Percentiles rank a stretch among this genome's conserved stretches.
These are phyloP conservation scores for Venturia oleaginea DNA, from an alignment of 2,329 filamentous ascomycete genomes.

Conservation along the genomic window DNA sequence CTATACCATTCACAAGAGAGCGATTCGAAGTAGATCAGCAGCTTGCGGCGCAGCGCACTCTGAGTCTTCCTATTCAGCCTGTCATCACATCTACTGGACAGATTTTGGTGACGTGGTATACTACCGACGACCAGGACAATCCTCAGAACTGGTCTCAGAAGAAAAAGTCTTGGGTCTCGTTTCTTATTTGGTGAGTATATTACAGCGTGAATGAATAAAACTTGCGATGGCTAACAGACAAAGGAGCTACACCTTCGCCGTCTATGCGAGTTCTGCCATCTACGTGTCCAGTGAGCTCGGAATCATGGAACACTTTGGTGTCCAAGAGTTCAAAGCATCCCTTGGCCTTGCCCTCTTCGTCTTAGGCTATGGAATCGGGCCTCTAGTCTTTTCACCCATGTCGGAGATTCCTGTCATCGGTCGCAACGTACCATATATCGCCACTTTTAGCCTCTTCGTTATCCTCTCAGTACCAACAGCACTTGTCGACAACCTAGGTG, in stretches of 20 bases:
- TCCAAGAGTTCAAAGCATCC: constrained; percentile 36
- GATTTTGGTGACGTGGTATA: constrained; percentile 52
- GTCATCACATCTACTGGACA: constrained; percentile 40
- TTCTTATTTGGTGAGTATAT: constrained; percentile 26
- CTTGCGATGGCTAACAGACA: background rate
- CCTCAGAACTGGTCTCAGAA: constrained; percentile 49
- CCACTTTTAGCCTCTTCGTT: constrained; percentile 40
- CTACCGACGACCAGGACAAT: constrained; percentile 47
- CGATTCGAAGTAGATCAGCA: constrained; percentile 31
- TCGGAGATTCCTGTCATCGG: constrained; percentile 43
- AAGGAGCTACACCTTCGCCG: constrained; percentile 36
- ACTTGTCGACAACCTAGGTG: constrained; percentile 42
- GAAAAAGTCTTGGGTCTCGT: constrained; percentile 36
- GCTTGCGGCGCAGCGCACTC: constrained; percentile 32
- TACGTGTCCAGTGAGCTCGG: constrained; percentile 37
- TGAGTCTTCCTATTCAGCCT: constrained; percentile 42
- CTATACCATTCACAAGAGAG: constrained; percentile 22
- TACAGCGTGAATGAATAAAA: no score
- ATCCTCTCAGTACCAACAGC: constrained; percentile 40
- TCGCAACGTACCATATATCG: constrained; percentile 37
- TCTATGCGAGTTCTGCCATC: constrained; percentile 45
- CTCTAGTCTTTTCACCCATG: constrained; percentile 33
- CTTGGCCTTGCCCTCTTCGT: constrained; percentile 44
- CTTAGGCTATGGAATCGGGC: constrained; percentile 40
- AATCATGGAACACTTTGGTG: constrained; percentile 36